Evolutionary conservation across 2,329 filamentous ascomycete species (phyloP), one percentile per base, ranked within the genome.

Genomic region (Periconia macrospinosa): DNA sequence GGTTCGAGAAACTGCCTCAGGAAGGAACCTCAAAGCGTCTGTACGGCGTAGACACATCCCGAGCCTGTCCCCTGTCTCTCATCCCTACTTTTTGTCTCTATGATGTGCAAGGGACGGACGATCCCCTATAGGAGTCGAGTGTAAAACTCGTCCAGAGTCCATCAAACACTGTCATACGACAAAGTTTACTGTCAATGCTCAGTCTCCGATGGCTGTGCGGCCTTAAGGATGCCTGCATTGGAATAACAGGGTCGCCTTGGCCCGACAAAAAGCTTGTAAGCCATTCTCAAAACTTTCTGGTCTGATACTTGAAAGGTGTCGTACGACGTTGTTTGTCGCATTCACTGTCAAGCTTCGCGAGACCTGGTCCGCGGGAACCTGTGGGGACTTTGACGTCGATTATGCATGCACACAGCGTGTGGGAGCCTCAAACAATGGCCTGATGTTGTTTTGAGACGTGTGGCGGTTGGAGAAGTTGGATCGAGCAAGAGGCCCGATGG

Each of bases 121-220:
- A 37, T 37, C 33, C 8, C 33, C 33, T n/a, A n/a, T 37, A n/a
- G 33, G 33, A 37, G 5, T 37, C 33, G 33, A 37, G 33, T 37
- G 33, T n/a, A 37, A 37, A 13, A 37, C 33, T 13, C 11, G 33
- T 5, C 3, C 33, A 37, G 33, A 27, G 33, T 37, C 11, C 56
- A 63, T 68, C 66, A 70, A 70, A 71, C 69, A 66, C 59, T 57
- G 62, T 71, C 66, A 61, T 70, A 71, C 69, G 66, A 71, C 68
- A 59, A 65, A 65, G 69, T 71, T 72, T 71, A 60, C 68, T 47
- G 60, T 67, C 67, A 63, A 55, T 8, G 27, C 1, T 17, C 2
- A 14, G 2, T 5, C 33, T n/a, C 11, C 33, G 33, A 37, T 51
- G 41, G 49, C 18, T 52, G 53, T 57, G 59, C 52, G 59, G 51